These are phyloP conservation scores for Hypomontagnella submonticulosa DNA, from an alignment of 495 filamentous ascomycete species.

Conservation along the genomic window DNA sequence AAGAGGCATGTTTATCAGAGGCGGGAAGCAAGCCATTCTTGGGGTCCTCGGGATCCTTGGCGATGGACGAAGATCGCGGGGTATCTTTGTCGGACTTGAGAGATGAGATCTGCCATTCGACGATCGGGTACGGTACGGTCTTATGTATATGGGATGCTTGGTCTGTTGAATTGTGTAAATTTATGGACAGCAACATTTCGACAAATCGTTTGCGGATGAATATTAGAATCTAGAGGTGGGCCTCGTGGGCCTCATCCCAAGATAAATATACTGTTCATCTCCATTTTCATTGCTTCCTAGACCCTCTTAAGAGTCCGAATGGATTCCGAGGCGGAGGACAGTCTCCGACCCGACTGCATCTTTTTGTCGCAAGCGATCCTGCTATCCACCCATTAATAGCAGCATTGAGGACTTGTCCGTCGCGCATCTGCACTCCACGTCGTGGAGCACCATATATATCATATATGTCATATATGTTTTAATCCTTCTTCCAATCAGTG, in stretches of 20 bases:
- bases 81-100: conserved; percentile 28
- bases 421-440: conserved; percentile 1
- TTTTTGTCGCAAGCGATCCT: not conserved
- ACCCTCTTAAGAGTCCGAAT: conserved; percentile 3
- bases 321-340: not conserved
- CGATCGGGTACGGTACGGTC: not conserved
- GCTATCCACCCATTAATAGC: conserved; percentile 18
- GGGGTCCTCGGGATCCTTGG: conserved; percentile 34
- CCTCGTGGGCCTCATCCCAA: too few relatives aligned
- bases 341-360: not conserved
- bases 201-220: conserved; percentile 1
- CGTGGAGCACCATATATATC: not conserved
- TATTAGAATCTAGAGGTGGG: not conserved
- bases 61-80: conserved; percentile 37
- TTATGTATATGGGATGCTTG: not conserved
- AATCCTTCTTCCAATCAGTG: conserved; percentile 20
- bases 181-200: not conserved
- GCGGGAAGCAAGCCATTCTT: conserved; percentile 38
- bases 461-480: conserved; percentile 7
- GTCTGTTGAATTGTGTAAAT: not conserved
- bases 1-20: conserved; percentile 23
- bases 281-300: not conserved
- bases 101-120: conserved; percentile 10
- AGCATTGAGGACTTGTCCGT: not conserved
- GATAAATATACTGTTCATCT: not conserved